Evolutionary conservation across 768 basidiomycete genomes (phyloP).

Genomic region (Phaeotremella fagi): DNA sequence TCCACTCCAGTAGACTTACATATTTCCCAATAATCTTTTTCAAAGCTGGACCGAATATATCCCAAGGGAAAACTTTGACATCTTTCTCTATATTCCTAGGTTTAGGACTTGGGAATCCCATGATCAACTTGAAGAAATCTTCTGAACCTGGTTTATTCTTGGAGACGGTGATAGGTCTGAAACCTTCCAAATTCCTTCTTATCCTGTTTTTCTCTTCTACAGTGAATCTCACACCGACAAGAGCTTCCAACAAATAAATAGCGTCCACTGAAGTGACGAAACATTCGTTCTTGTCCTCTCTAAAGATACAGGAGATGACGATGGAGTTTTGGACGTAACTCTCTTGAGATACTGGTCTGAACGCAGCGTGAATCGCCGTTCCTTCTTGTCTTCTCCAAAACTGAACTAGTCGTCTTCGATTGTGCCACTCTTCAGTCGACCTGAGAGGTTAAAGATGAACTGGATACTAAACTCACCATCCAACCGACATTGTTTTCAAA

Average conservation of each 20-base stretch:
- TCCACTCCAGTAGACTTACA: slow-evolving; percentile 35
- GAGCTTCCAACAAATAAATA: slow-evolving; percentile 82
- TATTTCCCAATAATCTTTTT: slow-evolving; percentile 54
- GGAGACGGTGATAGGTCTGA: slow-evolving; percentile 81
- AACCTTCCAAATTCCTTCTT: slow-evolving; percentile 86
- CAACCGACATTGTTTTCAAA: slow-evolving; percentile 50
- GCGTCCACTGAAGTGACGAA: slow-evolving; percentile 94
- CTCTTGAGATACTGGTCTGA: slow-evolving; percentile 66
- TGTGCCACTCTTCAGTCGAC: slow-evolving; percentile 60
- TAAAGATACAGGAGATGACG: slow-evolving; percentile 92
- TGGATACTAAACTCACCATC: slow-evolving; percentile 44
- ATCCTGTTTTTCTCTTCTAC: slow-evolving; percentile 98
- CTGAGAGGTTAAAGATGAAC: slow-evolving; percentile 13
- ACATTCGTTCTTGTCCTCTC: slow-evolving; percentile 67
- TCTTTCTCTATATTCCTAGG: slow-evolving; percentile 98
- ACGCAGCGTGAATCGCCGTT: slow-evolving; percentile 68
- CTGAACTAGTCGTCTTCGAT: slow-evolving; percentile 76
- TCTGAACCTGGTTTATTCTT: slow-evolving; percentile 76
- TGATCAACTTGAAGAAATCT: slow-evolving; percentile 89
- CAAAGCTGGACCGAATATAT: slow-evolving; percentile 49
- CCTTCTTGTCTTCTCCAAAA: slow-evolving; percentile 77
- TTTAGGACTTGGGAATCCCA: slow-evolving; percentile 90
- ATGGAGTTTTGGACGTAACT: slow-evolving; percentile 67
- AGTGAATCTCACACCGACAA: slow-evolving; percentile 68
- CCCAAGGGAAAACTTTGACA: slow-evolving; percentile 58